Evolutionary conservation across 2,329 filamentous ascomycete species (phyloP).

Genomic region (Plenodomus tracheiphilus): DNA sequence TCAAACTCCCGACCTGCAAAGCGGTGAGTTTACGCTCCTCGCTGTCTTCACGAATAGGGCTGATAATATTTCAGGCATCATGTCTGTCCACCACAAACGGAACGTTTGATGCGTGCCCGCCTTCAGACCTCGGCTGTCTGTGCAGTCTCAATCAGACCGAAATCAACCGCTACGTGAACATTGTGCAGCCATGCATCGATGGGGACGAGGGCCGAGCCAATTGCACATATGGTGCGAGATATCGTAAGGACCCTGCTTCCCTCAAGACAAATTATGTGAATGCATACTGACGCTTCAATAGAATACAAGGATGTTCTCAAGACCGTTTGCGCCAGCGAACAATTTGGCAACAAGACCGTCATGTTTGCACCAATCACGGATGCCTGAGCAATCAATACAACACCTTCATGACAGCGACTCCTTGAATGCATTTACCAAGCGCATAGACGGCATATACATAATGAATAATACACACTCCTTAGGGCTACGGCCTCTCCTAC

Average conservation of each 20-base stretch:
- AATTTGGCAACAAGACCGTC: conserved; percentile 17
- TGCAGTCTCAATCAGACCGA: conserved; percentile 20
- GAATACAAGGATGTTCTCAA: conserved; percentile 22
- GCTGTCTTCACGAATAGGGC: background rate
- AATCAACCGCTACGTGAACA: conserved; percentile 15
- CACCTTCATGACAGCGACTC: conserved; percentile 8
- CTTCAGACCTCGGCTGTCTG: conserved; percentile 12
- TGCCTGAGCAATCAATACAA: conserved; percentile 1
- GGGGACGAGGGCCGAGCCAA: conserved; percentile 7
- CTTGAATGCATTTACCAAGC: conserved; percentile 3
- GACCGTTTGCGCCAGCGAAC: conserved; percentile 9
- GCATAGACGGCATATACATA: conserved; percentile 10
- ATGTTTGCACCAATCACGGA: conserved; percentile 4
- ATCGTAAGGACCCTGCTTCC: conserved; percentile 8
- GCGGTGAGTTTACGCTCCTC: conserved; percentile 10
- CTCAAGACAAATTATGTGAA: background rate
- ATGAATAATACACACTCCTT: conserved; percentile 9
- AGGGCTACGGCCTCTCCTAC: background rate
- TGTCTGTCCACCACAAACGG: conserved; percentile 14
- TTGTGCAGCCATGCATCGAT: conserved; percentile 24
- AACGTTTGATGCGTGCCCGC: conserved; percentile 8
- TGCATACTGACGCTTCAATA: conserved; percentile 8
- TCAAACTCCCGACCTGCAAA: conserved; percentile 18
- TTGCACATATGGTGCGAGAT: conserved; percentile 20
- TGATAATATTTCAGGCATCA: conserved; percentile 5